Evolutionary conservation across 2,329 filamentous ascomycete species (phyloP).

Genomic region (Cordyceps farinosa): DNA sequence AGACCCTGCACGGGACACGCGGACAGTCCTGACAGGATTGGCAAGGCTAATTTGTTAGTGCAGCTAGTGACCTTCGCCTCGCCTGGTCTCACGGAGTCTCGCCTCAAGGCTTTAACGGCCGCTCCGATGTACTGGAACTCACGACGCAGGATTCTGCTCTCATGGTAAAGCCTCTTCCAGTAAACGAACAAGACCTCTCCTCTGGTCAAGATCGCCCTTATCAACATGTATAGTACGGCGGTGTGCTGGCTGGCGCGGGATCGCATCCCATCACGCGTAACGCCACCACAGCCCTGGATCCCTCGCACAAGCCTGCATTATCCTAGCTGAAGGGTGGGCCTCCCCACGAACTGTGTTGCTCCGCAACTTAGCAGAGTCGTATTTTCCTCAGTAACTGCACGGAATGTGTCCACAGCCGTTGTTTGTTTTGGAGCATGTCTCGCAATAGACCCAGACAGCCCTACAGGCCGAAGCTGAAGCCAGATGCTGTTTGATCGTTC

Average conservation of each 20-base stretch:
- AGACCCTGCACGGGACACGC: background rate
- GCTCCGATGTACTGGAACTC: background rate
- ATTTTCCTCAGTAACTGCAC: too few species aligned
- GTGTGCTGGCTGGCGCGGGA: background rate
- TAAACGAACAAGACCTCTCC: background rate
- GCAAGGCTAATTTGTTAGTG: background rate
- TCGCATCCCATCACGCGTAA: constrained; percentile 3
- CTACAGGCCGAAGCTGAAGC: background rate
- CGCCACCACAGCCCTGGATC: background rate
- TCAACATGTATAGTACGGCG: background rate
- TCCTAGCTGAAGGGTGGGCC: background rate
- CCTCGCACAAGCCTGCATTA: background rate
- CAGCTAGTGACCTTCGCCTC: background rate
- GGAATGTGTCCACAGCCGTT: background rate
- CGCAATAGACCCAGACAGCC: background rate
- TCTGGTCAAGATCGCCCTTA: background rate
- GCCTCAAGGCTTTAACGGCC: background rate
- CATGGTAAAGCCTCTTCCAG: background rate
- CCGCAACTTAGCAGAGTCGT: too few species aligned
- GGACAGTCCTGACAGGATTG: background rate
- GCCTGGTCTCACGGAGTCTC: background rate
- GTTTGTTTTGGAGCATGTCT: background rate
- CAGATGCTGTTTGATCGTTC: background rate
- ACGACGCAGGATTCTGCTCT: background rate
- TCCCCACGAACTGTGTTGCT: background rate